Evolutionary conservation across 352 stramenopile species (phyloP), one percentile per base, ranked within the genome.

Genomic region (Hyaloperonospora arabidopsidis): DNA sequence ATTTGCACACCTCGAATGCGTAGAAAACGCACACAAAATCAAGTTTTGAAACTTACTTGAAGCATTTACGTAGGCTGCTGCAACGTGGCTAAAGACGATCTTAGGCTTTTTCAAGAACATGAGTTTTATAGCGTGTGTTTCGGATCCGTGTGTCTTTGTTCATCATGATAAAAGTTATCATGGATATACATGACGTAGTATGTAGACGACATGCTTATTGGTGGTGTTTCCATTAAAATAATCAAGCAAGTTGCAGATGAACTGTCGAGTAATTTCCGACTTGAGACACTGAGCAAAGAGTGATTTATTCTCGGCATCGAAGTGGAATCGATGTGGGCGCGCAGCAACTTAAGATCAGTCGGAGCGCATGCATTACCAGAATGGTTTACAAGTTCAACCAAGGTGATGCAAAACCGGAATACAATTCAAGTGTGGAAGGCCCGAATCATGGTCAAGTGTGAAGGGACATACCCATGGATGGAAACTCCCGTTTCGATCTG

Each of bases 21-120:
- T 11, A 14, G 28, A 17, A 32, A 14, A 1, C 0, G 8, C 28
- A 8, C 2, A 4, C 18, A 1, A 14, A 10, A n/a, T 47, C 7
- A 32, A n/a, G 40, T 32, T 5, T 12, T 28, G 0, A 15, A 32
- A 14, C 7, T 47, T 17, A 28, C 28, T 18, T 44, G 57, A 5
- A 67, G 59, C 36, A 12, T 81, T 0, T 77, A 74, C 18, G 65
- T 1, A 57, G n/a, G n/a, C n/a, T n/a, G n/a, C n/a, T n/a, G n/a
- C 63, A n/a, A n/a, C n/a, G n/a, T n/a, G n/a, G n/a, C n/a, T n/a
- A 21, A 49, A 53, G 17, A 72, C 54, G 1, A 70, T 74, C 32
- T 23, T 38, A 6, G 11, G 21, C 4, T 46, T 56, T 1, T 59
- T 67, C 17, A 11, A 46, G 0, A 8, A 38, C 14, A 49, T 61